These are phyloP conservation scores for Phytophthora lateralis DNA, from an alignment of 352 stramenopile species.

Conservation along the genomic window DNA sequence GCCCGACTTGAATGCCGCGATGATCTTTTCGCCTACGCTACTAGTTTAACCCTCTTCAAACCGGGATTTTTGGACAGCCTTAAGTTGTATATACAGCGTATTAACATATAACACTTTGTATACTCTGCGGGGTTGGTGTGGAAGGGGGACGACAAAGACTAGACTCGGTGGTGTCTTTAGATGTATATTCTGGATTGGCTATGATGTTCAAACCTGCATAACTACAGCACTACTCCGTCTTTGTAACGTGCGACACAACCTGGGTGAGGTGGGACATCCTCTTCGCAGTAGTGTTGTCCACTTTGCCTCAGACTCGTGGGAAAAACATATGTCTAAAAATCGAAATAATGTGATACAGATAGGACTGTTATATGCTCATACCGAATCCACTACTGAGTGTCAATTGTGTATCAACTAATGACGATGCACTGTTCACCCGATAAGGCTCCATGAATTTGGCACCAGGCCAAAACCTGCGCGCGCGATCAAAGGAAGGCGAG, in stretches of 20 bases:
- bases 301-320: too few species aligned
- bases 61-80: neutral
- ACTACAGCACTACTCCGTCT: neutral
- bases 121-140: neutral
- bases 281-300: too few species aligned
- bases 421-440: neutral
- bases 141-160: neutral
- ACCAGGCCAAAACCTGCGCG: neutral
- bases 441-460: neutral
- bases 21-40: too few species aligned
- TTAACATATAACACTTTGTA: conserved; percentile 11
- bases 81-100: conserved; percentile 16
- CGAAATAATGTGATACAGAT: neutral
- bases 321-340: too few species aligned
- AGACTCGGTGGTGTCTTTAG: neutral
- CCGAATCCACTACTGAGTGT: neutral
- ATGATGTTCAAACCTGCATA: neutral
- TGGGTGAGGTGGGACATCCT: neutral
- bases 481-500: neutral
- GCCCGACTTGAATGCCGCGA: too few species aligned
- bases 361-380: neutral
- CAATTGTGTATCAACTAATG: neutral
- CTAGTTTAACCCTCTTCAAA: conserved; percentile 19
- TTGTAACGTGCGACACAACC: neutral
- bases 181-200: conserved; percentile 1